These are phyloP conservation scores for Lasiodiplodia theobromae DNA, from an alignment of 2,329 filamentous ascomycete genomes.

Conservation along the genomic window DNA sequence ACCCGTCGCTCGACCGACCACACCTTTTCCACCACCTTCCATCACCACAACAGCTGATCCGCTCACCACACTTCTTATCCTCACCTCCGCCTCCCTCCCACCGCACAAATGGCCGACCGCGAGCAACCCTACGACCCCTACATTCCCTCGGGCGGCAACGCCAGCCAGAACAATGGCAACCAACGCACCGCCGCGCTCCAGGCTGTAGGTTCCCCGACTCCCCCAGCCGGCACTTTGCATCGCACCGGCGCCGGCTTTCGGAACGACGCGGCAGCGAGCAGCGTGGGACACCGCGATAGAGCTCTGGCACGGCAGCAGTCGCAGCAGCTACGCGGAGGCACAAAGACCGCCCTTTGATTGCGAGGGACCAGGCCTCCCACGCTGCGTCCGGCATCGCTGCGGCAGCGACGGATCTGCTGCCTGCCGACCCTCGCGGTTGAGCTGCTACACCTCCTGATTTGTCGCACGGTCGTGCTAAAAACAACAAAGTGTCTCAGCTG, in stretches of 20 bases:
- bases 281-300: slow-evolving; percentile 14
- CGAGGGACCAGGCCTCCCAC: slow-evolving; percentile 4
- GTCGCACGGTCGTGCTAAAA: slow-evolving; percentile 24
- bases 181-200: slow-evolving; percentile 77
- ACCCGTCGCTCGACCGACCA: slow-evolving; percentile 21
- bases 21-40: slow-evolving; percentile 27
- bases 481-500: slow-evolving; percentile 21
- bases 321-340: slow-evolving; percentile 3
- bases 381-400: slow-evolving; percentile 5
- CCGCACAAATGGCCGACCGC: slow-evolving; percentile 60
- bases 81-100: neutral
- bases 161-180: slow-evolving; percentile 65
- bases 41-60: slow-evolving; percentile 28
- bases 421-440: slow-evolving; percentile 14
- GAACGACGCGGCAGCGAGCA: slow-evolving; percentile 18
- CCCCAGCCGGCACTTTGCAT: slow-evolving; percentile 1
- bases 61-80: slow-evolving; percentile 32
- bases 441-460: slow-evolving; percentile 25
- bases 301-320: slow-evolving; percentile 19
- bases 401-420: slow-evolving; percentile 1
- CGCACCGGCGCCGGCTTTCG: neutral
- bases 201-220: slow-evolving; percentile 70
- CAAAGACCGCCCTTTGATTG: slow-evolving; percentile 25
- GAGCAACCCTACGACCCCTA: slow-evolving; percentile 85
- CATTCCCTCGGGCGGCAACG: slow-evolving; percentile 74